Conservation (phyloP, 2,329 filamentous ascomycete genomes). For the Drechslerella coelobrocha region DNA sequence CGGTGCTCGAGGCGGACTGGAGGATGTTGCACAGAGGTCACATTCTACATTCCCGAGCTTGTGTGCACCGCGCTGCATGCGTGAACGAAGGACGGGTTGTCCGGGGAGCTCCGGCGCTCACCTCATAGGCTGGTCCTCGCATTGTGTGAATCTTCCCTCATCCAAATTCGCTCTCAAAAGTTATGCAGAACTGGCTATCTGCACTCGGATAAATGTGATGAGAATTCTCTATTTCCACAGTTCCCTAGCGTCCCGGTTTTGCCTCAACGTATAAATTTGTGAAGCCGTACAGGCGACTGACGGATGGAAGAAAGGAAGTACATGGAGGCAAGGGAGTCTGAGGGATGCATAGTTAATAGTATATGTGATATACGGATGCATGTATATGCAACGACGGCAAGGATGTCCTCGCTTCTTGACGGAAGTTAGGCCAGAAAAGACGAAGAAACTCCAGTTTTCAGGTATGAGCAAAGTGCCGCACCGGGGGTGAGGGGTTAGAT, state of each 20-base stretch:
- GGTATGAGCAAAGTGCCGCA: not conserved
- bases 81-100: constrained; percentile 1
- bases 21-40: no score
- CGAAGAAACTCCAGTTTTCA: not conserved
- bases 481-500: not conserved
- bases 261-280: not conserved
- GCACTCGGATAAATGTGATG: constrained; percentile 6
- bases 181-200: not conserved
- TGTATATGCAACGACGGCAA: not conserved
- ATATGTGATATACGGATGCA: not conserved
- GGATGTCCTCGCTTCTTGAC: not conserved
- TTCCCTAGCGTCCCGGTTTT: not conserved
- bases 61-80: no score
- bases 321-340: not conserved
- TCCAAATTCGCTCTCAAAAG: not conserved
- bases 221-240: not conserved
- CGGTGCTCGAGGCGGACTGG: no score
- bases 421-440: not conserved
- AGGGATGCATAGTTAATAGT: not conserved
- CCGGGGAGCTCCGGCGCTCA: no score
- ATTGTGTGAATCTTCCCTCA: not conserved
- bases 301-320: not conserved
- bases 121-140: not conserved
- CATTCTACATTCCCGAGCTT: no score
- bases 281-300: not conserved